Conservation (phyloP, 2,329 filamentous ascomycete genomes). For the Zymoseptoria ardabiliae region DNA sequence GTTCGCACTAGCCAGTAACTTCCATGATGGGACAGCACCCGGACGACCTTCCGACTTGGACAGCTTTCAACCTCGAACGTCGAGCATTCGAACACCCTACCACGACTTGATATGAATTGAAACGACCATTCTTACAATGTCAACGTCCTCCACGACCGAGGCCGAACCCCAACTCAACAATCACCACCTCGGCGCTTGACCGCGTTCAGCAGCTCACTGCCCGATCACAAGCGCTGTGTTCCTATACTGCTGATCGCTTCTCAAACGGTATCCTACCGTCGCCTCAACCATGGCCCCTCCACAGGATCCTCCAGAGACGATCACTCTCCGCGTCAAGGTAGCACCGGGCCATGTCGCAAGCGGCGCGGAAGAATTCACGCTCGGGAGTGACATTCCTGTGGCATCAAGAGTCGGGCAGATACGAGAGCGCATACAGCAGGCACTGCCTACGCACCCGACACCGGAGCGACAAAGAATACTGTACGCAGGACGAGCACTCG, state of each 20-base stretch:
- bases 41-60: background rate
- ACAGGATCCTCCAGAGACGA: conserved; percentile 22
- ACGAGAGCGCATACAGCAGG: conserved; percentile 45
- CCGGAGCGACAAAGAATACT: conserved; percentile 49
- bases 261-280: background rate
- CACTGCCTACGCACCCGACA: conserved; percentile 40
- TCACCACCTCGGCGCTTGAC: background rate
- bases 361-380: conserved; percentile 22
- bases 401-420: conserved; percentile 44
- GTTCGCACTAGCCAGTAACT: background rate
- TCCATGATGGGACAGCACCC: background rate
- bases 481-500: conserved; percentile 48
- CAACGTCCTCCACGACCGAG: background rate
- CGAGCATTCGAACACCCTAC: background rate
- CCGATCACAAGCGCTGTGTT: no score
- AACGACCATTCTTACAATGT: background rate
- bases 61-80: background rate
- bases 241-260: no score
- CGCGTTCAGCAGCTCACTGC: background rate
- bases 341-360: conserved; percentile 25
- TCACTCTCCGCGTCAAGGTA: conserved; percentile 28
- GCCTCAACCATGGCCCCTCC: conserved; percentile 20
- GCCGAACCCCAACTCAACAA: background rate
- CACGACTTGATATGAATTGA: no score
- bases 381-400: conserved; percentile 20